Base-by-base conservation (phyloP, 257 asterid genomes). In the Ballota nigra region DNA sequence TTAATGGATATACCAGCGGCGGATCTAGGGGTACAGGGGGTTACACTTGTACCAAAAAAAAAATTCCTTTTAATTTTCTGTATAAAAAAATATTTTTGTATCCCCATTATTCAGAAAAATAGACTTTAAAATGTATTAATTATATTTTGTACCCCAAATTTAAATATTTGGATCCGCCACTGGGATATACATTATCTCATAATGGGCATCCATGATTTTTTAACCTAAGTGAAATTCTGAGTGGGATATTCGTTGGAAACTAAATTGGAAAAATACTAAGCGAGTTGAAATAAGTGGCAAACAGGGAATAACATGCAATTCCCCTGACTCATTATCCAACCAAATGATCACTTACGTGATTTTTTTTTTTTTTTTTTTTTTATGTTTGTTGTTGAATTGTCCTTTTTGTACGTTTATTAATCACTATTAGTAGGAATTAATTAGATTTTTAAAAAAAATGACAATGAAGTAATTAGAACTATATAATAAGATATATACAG, bases 241-340 rank as follows among this genome's bases (percentile, higher is more conserved):
- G 72, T 79, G 75, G 79, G 68, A 74, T 78, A 24, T 64, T 38
- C 29, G 40, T 38, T 55, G 51, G 34, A 7, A 5, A 52, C 36
- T 2, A 55, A 55, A 33, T 15, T 22, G 31, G 26, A 24, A 22
- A 49, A 59, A 29, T 15, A 60, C 6, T 33, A 63, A 20, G 3
- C 23, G 51, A 59, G 43, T 31, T 59, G 8, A 47, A 47, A 47
- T 13, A 1, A 57, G 83, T 79, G 83, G 83, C 79, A 72, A 79
- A 71, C 80, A 71, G 12, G 40, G 73, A 74, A 69, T 63, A 63
- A 73, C 75, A 79, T 64, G 68, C 52, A 70, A 66, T 63, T 69
- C n/a, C 22, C 49, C 60, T 70, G 80, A 75, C 65, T 70, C 83
- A 66, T 69, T 11, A 53, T 66, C 40, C 83, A 74, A 73, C 34